Base-by-base conservation (phyloP, 495 filamentous ascomycete genomes). In the Aspergillus funiculosus region DNA sequence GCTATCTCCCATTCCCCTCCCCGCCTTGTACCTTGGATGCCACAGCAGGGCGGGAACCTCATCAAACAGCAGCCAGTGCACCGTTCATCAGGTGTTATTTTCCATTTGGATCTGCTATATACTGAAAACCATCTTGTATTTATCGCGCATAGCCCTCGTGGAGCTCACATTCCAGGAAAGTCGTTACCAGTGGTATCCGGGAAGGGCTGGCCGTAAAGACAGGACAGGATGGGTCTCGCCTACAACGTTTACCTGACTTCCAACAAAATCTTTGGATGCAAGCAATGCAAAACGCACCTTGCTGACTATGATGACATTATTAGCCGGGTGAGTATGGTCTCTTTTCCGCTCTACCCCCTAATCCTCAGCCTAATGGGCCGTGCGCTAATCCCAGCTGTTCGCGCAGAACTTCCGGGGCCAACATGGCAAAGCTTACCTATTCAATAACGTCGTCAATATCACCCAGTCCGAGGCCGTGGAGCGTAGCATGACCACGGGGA, bases 401-500 rank as follows among this genome's bases (percentile, higher is more conserved):
- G n/a, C 30, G 40, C 62, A 98, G 92, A 95, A 91, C 66, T 98
- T 98, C 78, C 89, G 92, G 47, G 92, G 92, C 60, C 91, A 96
- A 62, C 94, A 97, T 58, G 92, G 92, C 53, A 98, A 98, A 72
- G 92, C 92, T 34, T 98, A 87, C 69, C 86, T 98, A 52, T 98
- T 98, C 79, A 83, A 88, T 66, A 80, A 56, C 41, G 92, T 97
- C 38, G 92, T 98, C 59, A 98, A 98, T 67, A 75, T 94, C 63
- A 82, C 77, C 40, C 71, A 79, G 39, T 81, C 79, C 52, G 87
- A 94, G 30, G 79, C 91, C 9, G 79, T 77, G 43, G 94, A 98
- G 68, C 89, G 92, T 51, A 94, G 83, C 75, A 98, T 98, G 92
- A 98, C 94, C n/a, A 98, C 92, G 2, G 92, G 92, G 35, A 75